Evolutionary conservation across 305 asterid genomes (phyloP).

Genomic region (Striga hermonthica): DNA sequence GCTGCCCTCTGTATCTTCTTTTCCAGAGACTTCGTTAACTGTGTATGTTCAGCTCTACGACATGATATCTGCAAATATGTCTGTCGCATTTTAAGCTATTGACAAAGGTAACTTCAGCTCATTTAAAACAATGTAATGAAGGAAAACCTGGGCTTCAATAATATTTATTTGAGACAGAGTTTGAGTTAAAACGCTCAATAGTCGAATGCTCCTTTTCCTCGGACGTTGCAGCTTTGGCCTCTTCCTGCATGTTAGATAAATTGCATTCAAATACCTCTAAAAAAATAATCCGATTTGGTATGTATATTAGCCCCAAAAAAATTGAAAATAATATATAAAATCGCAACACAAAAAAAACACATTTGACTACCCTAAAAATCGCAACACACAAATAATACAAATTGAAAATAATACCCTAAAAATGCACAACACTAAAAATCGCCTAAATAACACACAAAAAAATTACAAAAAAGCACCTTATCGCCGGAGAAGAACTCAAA

Average conservation of each 20-base stretch:
- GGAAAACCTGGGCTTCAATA: conserved; percentile 85
- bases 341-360: no score
- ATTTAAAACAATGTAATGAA: conserved; percentile 24
- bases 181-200: conserved; percentile 80
- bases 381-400: no score
- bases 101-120: conserved; percentile 27
- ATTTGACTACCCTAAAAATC: no score
- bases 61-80: conserved; percentile 69
- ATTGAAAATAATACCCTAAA: no score
- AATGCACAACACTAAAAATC: no score
- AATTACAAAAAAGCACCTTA: no score
- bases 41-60: conserved; percentile 94
- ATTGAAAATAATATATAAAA: no score
- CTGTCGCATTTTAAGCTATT: conserved; percentile 33
- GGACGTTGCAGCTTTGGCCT: conserved; percentile 74
- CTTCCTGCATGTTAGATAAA: conserved; percentile 55
- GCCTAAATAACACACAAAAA: no score
- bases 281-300: no score
- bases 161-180: conserved; percentile 82
- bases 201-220: conserved; percentile 89
- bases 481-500: no score
- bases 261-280: no score
- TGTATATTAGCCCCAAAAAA: no score
- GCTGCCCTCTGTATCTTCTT: conserved; percentile 88
- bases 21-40: conserved; percentile 76